Evolutionary conservation across 2,329 filamentous ascomycete species (phyloP).

Genomic region (Colletotrichum phormii): DNA sequence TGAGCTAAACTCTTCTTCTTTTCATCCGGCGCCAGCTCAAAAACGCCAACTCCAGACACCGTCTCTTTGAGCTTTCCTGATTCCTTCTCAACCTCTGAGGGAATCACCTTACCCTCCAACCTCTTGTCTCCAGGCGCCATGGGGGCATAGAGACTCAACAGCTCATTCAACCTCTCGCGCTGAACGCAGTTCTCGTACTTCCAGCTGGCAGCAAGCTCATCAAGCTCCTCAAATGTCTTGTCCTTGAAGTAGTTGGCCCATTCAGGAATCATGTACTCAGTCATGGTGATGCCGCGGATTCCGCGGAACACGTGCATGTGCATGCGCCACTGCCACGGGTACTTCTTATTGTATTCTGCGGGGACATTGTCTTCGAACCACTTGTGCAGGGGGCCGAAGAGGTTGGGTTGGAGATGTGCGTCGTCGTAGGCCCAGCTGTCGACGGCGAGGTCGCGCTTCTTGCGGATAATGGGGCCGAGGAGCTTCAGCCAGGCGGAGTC

Average conservation of each 20-base stretch:
- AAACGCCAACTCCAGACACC: constrained; percentile 44
- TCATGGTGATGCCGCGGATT: constrained; percentile 45
- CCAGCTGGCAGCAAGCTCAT: constrained; percentile 60
- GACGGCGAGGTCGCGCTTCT: constrained; percentile 62
- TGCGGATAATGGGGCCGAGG: constrained; percentile 62
- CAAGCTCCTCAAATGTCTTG: constrained; percentile 55
- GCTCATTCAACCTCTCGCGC: constrained; percentile 58
- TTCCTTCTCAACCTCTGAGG: constrained; percentile 23
- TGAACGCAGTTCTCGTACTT: constrained; percentile 62
- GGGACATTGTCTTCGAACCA: constrained; percentile 42
- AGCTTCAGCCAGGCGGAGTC: constrained; percentile 59
- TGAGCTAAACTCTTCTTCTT: constrained; percentile 36
- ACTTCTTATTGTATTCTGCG: constrained; percentile 39
- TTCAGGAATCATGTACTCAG: constrained; percentile 57
- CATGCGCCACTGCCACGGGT: constrained; percentile 42
- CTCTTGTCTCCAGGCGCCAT: constrained; percentile 41
- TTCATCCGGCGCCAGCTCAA: constrained; percentile 44
- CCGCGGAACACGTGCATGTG: constrained; percentile 42
- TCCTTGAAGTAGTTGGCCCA: constrained; percentile 58
- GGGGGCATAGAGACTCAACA: constrained; percentile 37
- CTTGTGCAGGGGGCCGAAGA: constrained; percentile 39
- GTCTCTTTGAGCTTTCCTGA: constrained; percentile 33
- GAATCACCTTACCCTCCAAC: constrained; percentile 44
- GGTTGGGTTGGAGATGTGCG: constrained; percentile 46
- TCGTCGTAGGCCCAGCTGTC: constrained; percentile 62